Conservation (phyloP, 2,329 filamentous ascomycete genomes). For the Trichoderma cornu-damae region DNA sequence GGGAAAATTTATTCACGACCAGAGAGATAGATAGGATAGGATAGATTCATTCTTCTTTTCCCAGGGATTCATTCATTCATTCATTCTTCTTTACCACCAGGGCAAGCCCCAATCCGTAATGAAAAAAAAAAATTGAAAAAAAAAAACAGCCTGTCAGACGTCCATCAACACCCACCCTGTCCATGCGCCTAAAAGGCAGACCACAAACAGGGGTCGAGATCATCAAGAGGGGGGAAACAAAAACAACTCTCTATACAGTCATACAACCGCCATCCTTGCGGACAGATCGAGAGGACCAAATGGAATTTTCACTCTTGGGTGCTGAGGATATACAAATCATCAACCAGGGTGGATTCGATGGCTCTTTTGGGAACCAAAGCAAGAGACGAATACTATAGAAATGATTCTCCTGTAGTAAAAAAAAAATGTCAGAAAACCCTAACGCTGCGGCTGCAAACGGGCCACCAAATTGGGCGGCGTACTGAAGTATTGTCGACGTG, state of each 20-base stretch:
- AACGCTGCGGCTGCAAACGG: slow-evolving; percentile 34
- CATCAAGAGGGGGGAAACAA: slow-evolving; percentile 62
- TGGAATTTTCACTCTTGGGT: slow-evolving; percentile 79
- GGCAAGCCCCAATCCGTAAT: slow-evolving; percentile 45
- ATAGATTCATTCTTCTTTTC: background rate
- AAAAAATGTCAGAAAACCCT: slow-evolving; percentile 21
- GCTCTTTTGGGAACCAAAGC: slow-evolving; percentile 91
- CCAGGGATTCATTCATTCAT: background rate
- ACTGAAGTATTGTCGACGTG: slow-evolving; percentile 61
- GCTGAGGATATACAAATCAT: slow-evolving; percentile 84
- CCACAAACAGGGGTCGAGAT: slow-evolving; percentile 74
- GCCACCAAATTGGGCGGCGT: too few species aligned
- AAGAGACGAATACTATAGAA: slow-evolving; percentile 95
- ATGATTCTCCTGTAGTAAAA: slow-evolving; percentile 67
- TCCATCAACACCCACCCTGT: slow-evolving; percentile 78
- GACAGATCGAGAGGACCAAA: slow-evolving; percentile 55
- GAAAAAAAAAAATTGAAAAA: slow-evolving; percentile 50
- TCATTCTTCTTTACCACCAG: slow-evolving; percentile 48
- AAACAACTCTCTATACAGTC: slow-evolving; percentile 74
- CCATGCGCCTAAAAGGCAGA: slow-evolving; percentile 72
- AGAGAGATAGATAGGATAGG: too few species aligned
- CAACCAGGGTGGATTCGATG: slow-evolving; percentile 93
- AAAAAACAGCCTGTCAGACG: slow-evolving; percentile 73
- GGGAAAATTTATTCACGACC: too few species aligned
- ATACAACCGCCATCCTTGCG: slow-evolving; percentile 60